A percentile compares a stretch with the other conserved stretches of the same genome.
phyloP scores from a whole-genome alignment of 805 yeast genomes.

The Cyberlindnera meyerae region DNA sequence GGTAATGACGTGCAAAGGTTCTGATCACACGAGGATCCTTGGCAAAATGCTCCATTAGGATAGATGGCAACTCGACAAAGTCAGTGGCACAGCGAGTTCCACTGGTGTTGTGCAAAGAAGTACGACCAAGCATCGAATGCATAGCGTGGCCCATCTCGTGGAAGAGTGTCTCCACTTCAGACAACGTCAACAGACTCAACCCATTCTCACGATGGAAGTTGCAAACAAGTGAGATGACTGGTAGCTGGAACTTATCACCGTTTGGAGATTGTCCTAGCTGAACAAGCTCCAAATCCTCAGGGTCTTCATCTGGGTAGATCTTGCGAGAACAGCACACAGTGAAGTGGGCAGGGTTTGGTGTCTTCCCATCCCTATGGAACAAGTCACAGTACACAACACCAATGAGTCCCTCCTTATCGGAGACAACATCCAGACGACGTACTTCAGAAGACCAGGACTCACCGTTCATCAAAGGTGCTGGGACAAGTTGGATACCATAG shows the following conservation, averaged over 20 bases:
- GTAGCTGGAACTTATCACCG: conserved; percentile 65
- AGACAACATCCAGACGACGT: conserved; percentile 70
- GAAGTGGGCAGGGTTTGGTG: conserved; percentile 89
- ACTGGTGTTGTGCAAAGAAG: conserved; percentile 82
- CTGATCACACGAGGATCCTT: conserved; percentile 71
- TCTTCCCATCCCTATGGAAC: conserved; percentile 70
- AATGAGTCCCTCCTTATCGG: conserved; percentile 54
- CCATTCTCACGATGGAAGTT: conserved; percentile 54
- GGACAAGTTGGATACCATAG: conserved; percentile 73
- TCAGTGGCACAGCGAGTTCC: conserved; percentile 96
- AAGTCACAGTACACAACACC: conserved; percentile 88
- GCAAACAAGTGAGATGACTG: conserved; percentile 86
- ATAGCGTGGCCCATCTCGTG: conserved; percentile 99
- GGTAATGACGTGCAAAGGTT: conserved; percentile 62
- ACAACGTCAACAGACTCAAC: conserved; percentile 58
- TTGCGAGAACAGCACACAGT: conserved; percentile 92
- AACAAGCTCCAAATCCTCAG: conserved; percentile 31
- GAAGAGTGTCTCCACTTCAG: conserved; percentile 88
- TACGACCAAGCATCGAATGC: conserved; percentile 94
- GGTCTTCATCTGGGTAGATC: conserved; percentile 51
- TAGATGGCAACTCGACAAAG: conserved; percentile 94
- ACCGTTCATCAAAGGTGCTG: conserved; percentile 56
- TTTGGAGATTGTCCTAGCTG: conserved; percentile 32
- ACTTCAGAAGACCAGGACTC: conserved; percentile 91
- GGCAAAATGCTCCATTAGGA: conserved; percentile 93